These are phyloP conservation scores for Scenedesmus sp. DNA, from an alignment of 163 green algal species.

Conservation along the genomic window DNA sequence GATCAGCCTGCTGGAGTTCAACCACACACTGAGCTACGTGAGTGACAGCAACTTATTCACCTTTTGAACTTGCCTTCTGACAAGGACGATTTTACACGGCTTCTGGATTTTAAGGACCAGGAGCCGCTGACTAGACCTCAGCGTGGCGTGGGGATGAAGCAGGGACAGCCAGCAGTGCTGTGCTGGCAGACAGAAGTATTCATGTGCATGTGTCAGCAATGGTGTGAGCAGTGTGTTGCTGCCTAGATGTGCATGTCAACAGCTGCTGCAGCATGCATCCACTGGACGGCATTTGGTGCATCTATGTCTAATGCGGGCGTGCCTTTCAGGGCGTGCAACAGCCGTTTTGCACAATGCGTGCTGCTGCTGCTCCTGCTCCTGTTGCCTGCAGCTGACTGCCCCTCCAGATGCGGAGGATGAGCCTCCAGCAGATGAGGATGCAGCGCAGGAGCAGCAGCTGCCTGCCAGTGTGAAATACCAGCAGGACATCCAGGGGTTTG, in stretches of 20 bases:
- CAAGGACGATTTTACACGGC: too few species aligned
- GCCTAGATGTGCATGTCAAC: too few species aligned
- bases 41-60: neutral
- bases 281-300: too few species aligned
- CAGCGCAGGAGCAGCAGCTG: conserved; percentile 11
- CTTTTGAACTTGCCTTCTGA: too few species aligned
- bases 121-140: neutral
- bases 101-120: neutral
- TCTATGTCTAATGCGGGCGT: too few species aligned
- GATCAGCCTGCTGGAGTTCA: conserved; percentile 34
- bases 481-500: neutral
- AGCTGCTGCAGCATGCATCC: too few species aligned
- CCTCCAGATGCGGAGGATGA: neutral
- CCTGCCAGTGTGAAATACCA: neutral
- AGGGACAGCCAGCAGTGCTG: neutral
- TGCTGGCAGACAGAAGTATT: neutral
- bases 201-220: too few species aligned
- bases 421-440: neutral
- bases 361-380: neutral
- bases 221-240: too few species aligned
- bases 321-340: too few species aligned
- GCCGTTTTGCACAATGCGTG: neutral
- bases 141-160: neutral
- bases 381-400: conserved; percentile 23
- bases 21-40: conserved; percentile 35